Evolutionary conservation across 2,329 filamentous ascomycete species (phyloP), one percentile per base, ranked within the genome.

Genomic region (Pseudogymnoascus sp.): DNA sequence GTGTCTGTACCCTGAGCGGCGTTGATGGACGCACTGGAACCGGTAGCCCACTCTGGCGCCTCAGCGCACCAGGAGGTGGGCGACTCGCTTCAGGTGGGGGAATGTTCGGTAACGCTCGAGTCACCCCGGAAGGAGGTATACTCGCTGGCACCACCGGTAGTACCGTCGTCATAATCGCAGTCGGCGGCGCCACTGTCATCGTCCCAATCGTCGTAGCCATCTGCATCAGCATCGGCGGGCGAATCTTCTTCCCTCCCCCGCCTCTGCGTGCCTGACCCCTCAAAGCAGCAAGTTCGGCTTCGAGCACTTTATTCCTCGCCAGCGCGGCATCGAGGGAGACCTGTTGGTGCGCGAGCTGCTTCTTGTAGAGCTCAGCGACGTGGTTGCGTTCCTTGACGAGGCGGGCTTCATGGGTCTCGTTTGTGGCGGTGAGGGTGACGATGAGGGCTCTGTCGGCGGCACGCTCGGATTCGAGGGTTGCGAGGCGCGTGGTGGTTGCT

Each of bases 311-410:
- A 2, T 67, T 40, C 2, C 62, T 61, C 9, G 61, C 62, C 9
- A 68, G 64, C 23, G 66, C 62, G 31, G 38, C 35, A 26, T 65
- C 63, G 7, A 68, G 21, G 42, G 68, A 67, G 13, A 64, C 62
- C n/a, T 68, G 66, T 4, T 65, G 67, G 17, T 66, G 66, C 23
- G 68, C 66, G 62, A 68, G 67, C 1, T 69, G 61, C 1, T 63
- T 63, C 50, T 65, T 65, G 42, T 69, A 68, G 59, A 66, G 67
- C 9, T 68, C 65, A 5, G 63, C 67, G 21, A 67, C 65, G 31
- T 68, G 66, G n/a, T 67, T 68, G 4, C 61, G 60, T 57, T 70
- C 66, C 7, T 67, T 66, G 23, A 67, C 65, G 5, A 70, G 42
- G 8, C 68, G 66, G 19, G 59, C 50, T 60, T 69, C 63, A 62